A percentile compares a stretch with the other conserved stretches of the same genome.
phyloP scores from a whole-genome alignment of 2,329 filamentous ascomycete genomes.

The Didymosphaeria variabile region DNA sequence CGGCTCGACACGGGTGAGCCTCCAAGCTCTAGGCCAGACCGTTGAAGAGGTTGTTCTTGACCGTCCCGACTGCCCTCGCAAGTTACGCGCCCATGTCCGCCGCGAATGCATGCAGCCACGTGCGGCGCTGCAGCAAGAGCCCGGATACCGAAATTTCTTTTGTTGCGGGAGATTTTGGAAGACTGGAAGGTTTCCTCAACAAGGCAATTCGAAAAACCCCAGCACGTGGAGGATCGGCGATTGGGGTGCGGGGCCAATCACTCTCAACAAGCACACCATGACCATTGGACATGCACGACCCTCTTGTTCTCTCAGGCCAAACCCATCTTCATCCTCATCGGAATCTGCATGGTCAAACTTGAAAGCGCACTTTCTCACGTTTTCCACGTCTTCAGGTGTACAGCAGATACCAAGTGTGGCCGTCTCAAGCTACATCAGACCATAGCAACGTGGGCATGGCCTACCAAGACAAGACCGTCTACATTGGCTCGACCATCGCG shows the following conservation, averaged over 20 bases:
- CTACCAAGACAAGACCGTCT: too few species aligned
- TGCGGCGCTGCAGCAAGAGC: neutral
- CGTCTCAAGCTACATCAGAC: too few species aligned
- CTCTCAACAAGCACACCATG: neutral
- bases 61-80: neutral
- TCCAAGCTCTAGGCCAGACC: slow-evolving; percentile 1
- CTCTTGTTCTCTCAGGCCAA: neutral
- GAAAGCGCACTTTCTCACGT: neutral
- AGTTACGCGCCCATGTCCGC: neutral
- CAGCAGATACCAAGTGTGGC: too few species aligned
- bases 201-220: slow-evolving; percentile 5
- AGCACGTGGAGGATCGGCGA: slow-evolving; percentile 16
- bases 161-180: neutral
- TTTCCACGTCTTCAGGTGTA: neutral
- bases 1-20: slow-evolving; percentile 3
- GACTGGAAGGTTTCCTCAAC: slow-evolving; percentile 12
- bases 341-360: neutral
- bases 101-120: neutral
- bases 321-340: neutral
- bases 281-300: neutral
- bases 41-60: neutral
- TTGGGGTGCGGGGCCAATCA: slow-evolving; percentile 8
- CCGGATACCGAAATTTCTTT: neutral
- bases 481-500: too few species aligned
- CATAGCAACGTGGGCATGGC: too few species aligned